phyloP scores from a whole-genome alignment of 139 green algal species.

The Chlorokybus atmophyticus region DNA sequence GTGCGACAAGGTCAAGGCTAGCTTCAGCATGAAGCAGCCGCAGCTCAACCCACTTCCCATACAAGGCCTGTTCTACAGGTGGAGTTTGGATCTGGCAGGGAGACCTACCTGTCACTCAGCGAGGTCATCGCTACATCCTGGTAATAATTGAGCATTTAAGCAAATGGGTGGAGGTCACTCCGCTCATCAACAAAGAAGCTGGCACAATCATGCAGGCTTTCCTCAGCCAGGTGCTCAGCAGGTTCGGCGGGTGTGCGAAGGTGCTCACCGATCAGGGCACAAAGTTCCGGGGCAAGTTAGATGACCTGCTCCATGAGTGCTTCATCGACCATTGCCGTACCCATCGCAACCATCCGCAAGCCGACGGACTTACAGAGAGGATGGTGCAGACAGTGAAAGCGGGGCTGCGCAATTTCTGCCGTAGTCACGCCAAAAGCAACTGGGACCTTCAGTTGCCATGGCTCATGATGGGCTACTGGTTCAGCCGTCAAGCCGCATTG shows the following conservation, averaged over 20 bases:
- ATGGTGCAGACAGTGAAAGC: too few relatives aligned
- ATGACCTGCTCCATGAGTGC: not conserved
- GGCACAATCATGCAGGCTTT: too few relatives aligned
- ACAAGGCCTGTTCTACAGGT: too few relatives aligned
- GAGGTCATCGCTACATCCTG: not conserved
- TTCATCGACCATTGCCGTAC: too few relatives aligned
- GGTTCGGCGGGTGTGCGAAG: too few relatives aligned
- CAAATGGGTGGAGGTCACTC: slow-evolving; percentile 1
- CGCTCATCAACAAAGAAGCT: not conserved
- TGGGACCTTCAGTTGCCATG: not conserved
- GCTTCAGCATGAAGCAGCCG: not conserved
- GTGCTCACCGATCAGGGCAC: not conserved
- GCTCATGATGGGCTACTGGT: not conserved
- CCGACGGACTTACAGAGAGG: not conserved
- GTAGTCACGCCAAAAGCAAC: not conserved
- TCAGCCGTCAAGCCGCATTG: slow-evolving; percentile 1
- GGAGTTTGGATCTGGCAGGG: not conserved
- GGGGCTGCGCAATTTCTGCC: too few relatives aligned
- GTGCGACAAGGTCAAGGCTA: too few relatives aligned
- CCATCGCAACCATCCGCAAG: not conserved
- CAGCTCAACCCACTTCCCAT: not conserved
- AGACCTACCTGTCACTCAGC: not conserved
- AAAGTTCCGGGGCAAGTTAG: not conserved
- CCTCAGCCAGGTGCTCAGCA: too few relatives aligned
- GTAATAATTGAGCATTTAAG: slow-evolving; percentile 7